Percentiles rank a stretch among this genome's conserved stretches.
These are phyloP conservation scores for Sorghum bicolor DNA, from an alignment of 176 grass and related monocot species.

Conservation along the genomic window Sorghum_bicolor_NCBIv3 NC_012873.2:53534501-53535000, in stretches of 20 bases:
- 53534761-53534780: neutral
- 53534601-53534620: neutral
- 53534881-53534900: conserved; percentile 32
- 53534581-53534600: neutral
- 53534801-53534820: neutral
- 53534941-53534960: conserved; percentile 65
- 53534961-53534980: conserved; percentile 12
- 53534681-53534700: neutral
- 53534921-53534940: conserved; percentile 56
- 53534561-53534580: neutral
- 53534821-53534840: conserved; percentile 37
- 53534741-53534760: neutral
- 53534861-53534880: conserved; percentile 55
- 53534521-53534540: no score
- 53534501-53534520: neutral
- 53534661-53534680: neutral
- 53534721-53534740: neutral
- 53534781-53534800: neutral
- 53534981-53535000: conserved; percentile 62
- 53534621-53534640: neutral
- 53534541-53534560: no score
- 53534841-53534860: conserved; percentile 56
- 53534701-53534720: neutral
- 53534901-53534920: conserved; percentile 39
- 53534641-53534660: neutral